These are phyloP conservation scores for Cladorrhinum samala DNA, from an alignment of 495 filamentous ascomycete species.

Conservation along the genomic window DNA sequence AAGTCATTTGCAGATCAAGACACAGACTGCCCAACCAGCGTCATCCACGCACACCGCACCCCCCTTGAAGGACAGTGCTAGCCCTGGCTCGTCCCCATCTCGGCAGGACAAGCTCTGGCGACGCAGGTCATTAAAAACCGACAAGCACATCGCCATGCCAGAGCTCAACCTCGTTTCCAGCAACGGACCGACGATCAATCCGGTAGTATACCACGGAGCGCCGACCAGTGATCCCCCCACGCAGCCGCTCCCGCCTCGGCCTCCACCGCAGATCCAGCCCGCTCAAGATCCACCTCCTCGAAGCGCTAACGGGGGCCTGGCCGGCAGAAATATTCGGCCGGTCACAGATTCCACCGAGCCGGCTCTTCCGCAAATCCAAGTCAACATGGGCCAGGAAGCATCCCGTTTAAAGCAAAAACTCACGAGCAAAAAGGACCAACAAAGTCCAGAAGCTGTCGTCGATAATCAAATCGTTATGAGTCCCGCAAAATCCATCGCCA, in stretches of 20 bases:
- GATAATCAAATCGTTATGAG: constrained; percentile 1
- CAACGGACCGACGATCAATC: constrained; percentile 39
- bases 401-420: constrained; percentile 17
- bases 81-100: no score
- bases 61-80: constrained; percentile 16
- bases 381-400: constrained; percentile 23
- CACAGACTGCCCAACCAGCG: constrained; percentile 11
- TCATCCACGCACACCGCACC: constrained; percentile 12
- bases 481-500: constrained; percentile 13
- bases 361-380: constrained; percentile 8
- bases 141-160: constrained; percentile 34
- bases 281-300: constrained; percentile 15
- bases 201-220: constrained; percentile 9
- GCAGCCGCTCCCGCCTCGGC: constrained; percentile 4
- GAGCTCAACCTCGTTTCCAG: constrained; percentile 39
- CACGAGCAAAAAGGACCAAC: constrained; percentile 6
- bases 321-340: constrained; percentile 31
- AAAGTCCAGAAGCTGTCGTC: constrained; percentile 2
- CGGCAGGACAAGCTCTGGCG: constrained; percentile 39
- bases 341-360: constrained; percentile 18
- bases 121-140: constrained; percentile 38
- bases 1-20: constrained; percentile 5
- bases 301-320: constrained; percentile 19
- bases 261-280: constrained; percentile 5
- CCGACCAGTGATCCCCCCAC: constrained; percentile 5